These are phyloP conservation scores for Collybiopsis luxurians DNA, from an alignment of 768 basidiomycete species.

Conservation along the genomic window DNA sequence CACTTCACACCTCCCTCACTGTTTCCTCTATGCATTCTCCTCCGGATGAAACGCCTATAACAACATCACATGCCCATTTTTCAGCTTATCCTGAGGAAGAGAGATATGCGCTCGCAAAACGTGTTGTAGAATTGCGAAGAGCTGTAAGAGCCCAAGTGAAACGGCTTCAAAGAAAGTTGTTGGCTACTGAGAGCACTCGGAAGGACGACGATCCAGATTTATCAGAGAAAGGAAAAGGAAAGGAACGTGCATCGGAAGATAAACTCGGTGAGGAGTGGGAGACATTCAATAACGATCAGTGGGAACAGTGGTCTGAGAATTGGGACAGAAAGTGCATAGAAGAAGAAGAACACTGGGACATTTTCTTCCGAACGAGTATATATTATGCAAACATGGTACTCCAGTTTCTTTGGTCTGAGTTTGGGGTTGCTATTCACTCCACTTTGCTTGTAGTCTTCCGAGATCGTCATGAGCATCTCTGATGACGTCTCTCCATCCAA, in stretches of 20 bases:
- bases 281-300: not conserved
- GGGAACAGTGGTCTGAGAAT: not conserved
- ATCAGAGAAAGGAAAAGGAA: slow-evolving; percentile 21
- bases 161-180: not conserved
- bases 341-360: slow-evolving; percentile 70
- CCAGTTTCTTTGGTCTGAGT: not conserved
- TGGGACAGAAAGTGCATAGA: slow-evolving; percentile 22
- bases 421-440: slow-evolving; percentile 9
- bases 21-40: not conserved
- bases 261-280: not conserved
- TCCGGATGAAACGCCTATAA: not conserved
- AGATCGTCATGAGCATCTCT: slow-evolving; percentile 75
- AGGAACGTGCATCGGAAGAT: slow-evolving; percentile 13
- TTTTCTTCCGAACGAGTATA: slow-evolving; percentile 73
- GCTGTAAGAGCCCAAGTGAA: not conserved
- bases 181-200: too few relatives aligned
- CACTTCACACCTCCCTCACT: not conserved
- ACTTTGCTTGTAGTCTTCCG: slow-evolving; percentile 60
- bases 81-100: slow-evolving; percentile 59
- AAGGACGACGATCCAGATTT: too few relatives aligned
- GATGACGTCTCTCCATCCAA: slow-evolving; percentile 74
- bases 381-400: slow-evolving; percentile 86
- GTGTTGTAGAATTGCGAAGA: slow-evolving; percentile 68
- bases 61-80: not conserved
- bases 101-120: slow-evolving; percentile 74